Base-by-base conservation (phyloP, 2,329 filamentous ascomycete genomes). In the Pyrenophora graminea region DNA sequence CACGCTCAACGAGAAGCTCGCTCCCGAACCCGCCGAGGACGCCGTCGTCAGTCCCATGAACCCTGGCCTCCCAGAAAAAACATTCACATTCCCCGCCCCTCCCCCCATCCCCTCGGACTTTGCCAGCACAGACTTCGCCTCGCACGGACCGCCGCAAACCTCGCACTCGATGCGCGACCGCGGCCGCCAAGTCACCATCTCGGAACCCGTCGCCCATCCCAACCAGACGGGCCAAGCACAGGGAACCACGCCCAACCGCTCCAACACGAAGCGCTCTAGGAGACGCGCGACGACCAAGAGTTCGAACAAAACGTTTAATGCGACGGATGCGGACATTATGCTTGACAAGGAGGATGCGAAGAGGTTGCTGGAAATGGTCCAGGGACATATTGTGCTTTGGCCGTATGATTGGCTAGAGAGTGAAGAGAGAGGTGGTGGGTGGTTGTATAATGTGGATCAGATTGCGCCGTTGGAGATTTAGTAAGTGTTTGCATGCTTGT, bases 391-490 rank as follows among this genome's bases (percentile, higher is more conserved):
- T 45, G 92, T 99, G 21, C 79, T 90, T 58, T 99, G 95, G 79
- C 94, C 94, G 5, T 96, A 97, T 74, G 91, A 99, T 67, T 99
- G 95, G 84, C 53, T 75, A 1, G 84, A 89, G 63, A 89, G 87
- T 48, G 94, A 97, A 76, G 94, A 97, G 78, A 85, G 87, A 67
- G 92, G 91, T 60, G 90, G 91, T 49, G 96, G 97, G 70, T 99
- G 94, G 94, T 83, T 97, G 56, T 97, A 96, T 76, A 91, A 93
- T 69, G 90, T 97, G 48, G 94, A 99, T 73, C 88, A 95, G 73
- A 87, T 99, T 70, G 95, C 94, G 64, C 94, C 94, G 49, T 80
- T 99, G 75, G 91, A 97, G 77, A 97, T 99, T 67, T 99, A 99
- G 48, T 49, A 52, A 48, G 47, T 52, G 15, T 17, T 15, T 15